Evolutionary conservation across 164 flowering plant genomes (phyloP), one percentile per base, ranked within the genome.

Genomic region (Vitis rupestris): DNA sequence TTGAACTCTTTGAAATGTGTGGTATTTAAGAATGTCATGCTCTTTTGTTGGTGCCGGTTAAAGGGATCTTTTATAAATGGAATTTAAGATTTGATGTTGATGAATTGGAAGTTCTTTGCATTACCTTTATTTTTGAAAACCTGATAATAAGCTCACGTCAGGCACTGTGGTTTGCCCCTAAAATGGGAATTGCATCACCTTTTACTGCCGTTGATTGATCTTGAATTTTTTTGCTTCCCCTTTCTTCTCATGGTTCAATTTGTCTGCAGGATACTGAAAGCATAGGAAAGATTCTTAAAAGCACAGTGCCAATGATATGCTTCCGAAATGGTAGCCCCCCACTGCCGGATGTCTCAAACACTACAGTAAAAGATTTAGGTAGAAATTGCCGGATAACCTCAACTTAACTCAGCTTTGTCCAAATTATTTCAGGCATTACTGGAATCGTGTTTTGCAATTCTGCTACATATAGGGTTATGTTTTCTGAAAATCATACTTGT

Each of bases 311-410:
- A 4, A 70, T 87, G 51, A 77, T 92, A 69, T 94, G 97, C 80
- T 74, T 90, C 61, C 84, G 92, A 78, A 85, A 85, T 74, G 97
- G 99, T 56, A 82, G 99, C 67, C 95, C 79, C 37, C 96, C 99
- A 59, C 74, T 95, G 59, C 96, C 99, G 14, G 98, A 95, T 78
- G 71, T 67, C 70, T 74, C 84, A 27, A 65, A 80, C 50, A 51
- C 76, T 61, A 72, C 86, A 67, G 63, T 82, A 37, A 77, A 75
- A 56, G 74, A 77, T 64, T 75, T 82, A 72, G 91, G 91, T 83
- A 77, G 61, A 57, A 7, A 9, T 37, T 37, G 44, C 44, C 7
- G 4, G 44, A 37, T n/a, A 50, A 51, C 47, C 15, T 70, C 15
- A 16, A 63, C 15, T 44, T 30, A 27, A 61, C 12, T 58, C 62